A percentile compares a stretch with the other conserved stretches of the same genome.
Conservation (phyloP, 176 grass and related monocot species). For the Bonia amplexicaulis region DNA sequence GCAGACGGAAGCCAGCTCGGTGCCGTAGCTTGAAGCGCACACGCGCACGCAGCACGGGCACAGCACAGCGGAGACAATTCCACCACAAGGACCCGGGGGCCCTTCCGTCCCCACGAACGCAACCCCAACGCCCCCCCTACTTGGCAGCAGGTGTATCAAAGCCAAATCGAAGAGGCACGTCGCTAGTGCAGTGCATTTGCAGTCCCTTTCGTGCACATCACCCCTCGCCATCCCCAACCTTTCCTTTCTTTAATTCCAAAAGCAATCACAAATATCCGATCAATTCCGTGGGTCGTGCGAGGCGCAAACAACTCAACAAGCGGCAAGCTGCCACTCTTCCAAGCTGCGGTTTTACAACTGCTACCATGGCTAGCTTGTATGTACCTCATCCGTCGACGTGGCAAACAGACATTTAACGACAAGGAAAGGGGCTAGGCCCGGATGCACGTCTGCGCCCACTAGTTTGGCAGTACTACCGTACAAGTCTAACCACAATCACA, state of each 20-base stretch:
- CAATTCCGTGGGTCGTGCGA: background rate
- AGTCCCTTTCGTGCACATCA: constrained; percentile 36
- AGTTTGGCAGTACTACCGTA: constrained; percentile 15
- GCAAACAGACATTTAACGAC: constrained; percentile 31
- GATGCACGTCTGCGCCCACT: constrained; percentile 30
- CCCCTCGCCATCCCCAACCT: background rate
- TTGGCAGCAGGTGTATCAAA: constrained; percentile 12
- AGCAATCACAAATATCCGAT: background rate
- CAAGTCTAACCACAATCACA: constrained; percentile 5
- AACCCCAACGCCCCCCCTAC: constrained; percentile 7
- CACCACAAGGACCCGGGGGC: background rate
- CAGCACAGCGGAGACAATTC: constrained; percentile 22
- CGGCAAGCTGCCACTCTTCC: background rate
- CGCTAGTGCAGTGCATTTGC: constrained; percentile 8
- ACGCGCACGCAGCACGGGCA: background rate
- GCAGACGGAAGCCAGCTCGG: constrained; percentile 10
- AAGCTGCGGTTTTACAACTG: constrained; percentile 15
- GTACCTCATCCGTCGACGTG: constrained; percentile 20
- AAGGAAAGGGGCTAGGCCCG: constrained; percentile 15
- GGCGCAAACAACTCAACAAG: constrained; percentile 16
- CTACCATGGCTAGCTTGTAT: background rate
- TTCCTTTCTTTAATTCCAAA: background rate
- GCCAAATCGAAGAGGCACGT: constrained; percentile 5
- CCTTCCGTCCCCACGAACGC: constrained; percentile 27
- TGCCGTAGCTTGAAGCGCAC: constrained; percentile 36